These are phyloP conservation scores for Centrapalus pauciflorus DNA, from an alignment of 129 eudicot species.

Conservation along the genomic window DNA sequence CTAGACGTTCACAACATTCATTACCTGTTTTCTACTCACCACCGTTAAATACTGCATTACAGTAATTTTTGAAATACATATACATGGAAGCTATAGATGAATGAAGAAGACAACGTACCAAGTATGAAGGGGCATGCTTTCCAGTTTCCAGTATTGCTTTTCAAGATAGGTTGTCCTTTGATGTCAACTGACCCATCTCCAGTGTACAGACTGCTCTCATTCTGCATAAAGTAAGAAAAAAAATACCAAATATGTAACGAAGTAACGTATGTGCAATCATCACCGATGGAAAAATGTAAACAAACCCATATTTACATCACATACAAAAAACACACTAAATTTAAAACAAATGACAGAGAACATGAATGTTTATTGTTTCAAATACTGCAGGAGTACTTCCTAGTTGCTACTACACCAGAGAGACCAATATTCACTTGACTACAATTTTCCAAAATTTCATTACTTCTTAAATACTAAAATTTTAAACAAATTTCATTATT, in stretches of 20 bases:
- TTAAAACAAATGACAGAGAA: no score
- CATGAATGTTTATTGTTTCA: no score
- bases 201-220: constrained; percentile 43
- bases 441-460: no score
- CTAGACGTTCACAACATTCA: constrained; percentile 79
- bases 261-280: no score
- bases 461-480: no score
- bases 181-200: constrained; percentile 73
- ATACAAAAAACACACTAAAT: no score
- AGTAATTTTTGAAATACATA: neutral
- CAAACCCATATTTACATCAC: no score
- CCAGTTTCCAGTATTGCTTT: constrained; percentile 74
- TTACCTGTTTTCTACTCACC: constrained; percentile 40
- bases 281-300: no score
- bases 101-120: constrained; percentile 24
- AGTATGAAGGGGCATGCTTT: constrained; percentile 81
- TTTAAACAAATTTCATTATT: no score
- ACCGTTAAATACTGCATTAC: neutral
- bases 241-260: neutral
- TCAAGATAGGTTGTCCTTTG: constrained; percentile 57
- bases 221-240: constrained; percentile 28
- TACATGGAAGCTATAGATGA: neutral
- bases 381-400: no score
- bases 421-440: no score
- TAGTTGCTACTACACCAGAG: no score